These are phyloP conservation scores for Cantharellus cinnabarinus DNA, from an alignment of 768 basidiomycete species.

Conservation along the genomic window DNA sequence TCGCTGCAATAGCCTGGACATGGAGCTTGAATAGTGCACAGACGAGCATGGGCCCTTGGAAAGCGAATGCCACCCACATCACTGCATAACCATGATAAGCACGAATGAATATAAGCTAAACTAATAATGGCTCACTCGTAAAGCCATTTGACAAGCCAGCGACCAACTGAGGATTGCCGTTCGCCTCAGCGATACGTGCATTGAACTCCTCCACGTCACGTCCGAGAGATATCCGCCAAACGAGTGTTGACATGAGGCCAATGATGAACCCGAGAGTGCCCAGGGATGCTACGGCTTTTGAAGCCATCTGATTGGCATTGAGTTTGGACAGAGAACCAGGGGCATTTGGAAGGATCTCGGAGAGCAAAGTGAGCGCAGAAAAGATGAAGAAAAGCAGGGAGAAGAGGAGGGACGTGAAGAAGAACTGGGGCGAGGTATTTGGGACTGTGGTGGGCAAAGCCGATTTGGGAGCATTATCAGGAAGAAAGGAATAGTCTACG, in stretches of 20 bases:
- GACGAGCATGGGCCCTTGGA: slow-evolving; percentile 22
- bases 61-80: slow-evolving; percentile 62
- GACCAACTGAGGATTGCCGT: slow-evolving; percentile 32
- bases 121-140: slow-evolving; percentile 31
- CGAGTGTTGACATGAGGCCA: slow-evolving; percentile 46
- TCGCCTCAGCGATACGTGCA: slow-evolving; percentile 31
- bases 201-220: slow-evolving; percentile 69
- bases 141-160: slow-evolving; percentile 53
- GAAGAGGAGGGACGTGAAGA: slow-evolving; percentile 35
- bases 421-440: slow-evolving; percentile 42
- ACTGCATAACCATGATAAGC: slow-evolving; percentile 22
- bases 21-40: not conserved
- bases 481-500: slow-evolving; percentile 45
- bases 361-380: slow-evolving; percentile 43
- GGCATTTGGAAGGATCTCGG: slow-evolving; percentile 36
- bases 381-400: slow-evolving; percentile 44
- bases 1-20: not conserved
- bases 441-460: slow-evolving; percentile 38
- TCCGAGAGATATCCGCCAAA: slow-evolving; percentile 64
- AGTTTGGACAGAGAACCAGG: slow-evolving; percentile 26
- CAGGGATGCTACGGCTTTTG: slow-evolving; percentile 47
- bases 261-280: slow-evolving; percentile 59
- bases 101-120: not conserved
- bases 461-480: slow-evolving; percentile 29
- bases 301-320: slow-evolving; percentile 25